Evolutionary conservation across 169 alveolate species (phyloP), one percentile per base, ranked within the genome.

Genomic region (Cryptosporidium ubiquitum): DNA sequence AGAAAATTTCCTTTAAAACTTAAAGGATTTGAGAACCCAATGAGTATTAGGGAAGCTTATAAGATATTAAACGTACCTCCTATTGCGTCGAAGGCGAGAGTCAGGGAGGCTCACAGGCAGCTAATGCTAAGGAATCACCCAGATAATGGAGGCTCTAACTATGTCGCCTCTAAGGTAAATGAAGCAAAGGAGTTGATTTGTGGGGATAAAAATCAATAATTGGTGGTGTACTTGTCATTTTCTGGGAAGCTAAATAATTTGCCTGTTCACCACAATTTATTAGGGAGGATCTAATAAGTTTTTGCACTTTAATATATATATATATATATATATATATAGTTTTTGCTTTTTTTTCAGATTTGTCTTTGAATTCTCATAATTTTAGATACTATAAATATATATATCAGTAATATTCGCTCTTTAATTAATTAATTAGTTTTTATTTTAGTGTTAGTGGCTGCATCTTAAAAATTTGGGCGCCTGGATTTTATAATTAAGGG

Each of bases 121-220:
- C 93, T 95, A 66, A 95, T 95, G 97, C 89, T 95, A 86, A 75
- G 95, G 68, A 95, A 95, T 74, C 97, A 95, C 66, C 97, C 97
- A 31, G 97, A 95, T 68, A 95, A 95, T 64, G 97, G 97, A 60
- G 97, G 97, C 89, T 95, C 97, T 6, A 95, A 97, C 9, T 95
- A 95, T 60, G 85, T 95, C 39, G 97, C 97, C 14, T 94, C 97
- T n/a, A 95, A 95, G 52, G 97, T 95, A 33, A 95, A 95, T 71
- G 97, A 95, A 66, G 97, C 97, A 23, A 95, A 95, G 84, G 97
- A 95, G 58, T 31, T 79, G 7, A 79, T 79, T 9, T 58, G 75
- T 26, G 58, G 61, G n/a, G 89, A 79, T 2, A 61, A 58, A n/a
- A 61, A 66, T 16, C 10, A 26, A n/a, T 55, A 16, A 55, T 35